Base-by-base conservation (phyloP, 2,329 filamentous ascomycete species). In the Fusarium irregulare region DNA sequence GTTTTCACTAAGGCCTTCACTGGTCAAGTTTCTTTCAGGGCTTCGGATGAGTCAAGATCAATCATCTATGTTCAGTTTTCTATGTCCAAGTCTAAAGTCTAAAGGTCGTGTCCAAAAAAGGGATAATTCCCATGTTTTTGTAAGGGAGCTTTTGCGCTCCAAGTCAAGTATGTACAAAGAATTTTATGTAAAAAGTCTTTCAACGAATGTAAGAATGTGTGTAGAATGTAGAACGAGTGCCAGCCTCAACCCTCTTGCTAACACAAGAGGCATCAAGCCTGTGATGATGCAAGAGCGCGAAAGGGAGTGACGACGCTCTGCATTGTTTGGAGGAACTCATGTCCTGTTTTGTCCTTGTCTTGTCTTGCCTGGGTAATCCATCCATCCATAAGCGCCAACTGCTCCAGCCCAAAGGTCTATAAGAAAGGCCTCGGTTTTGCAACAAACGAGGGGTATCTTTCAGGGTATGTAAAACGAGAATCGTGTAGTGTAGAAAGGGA, bases 401-500 rank as follows among this genome's bases (percentile, higher is more conserved):
- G 70, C 70, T 75, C 73, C 73, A 67, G 70, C 68, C 73, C 64
- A 72, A 71, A 73, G 51, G 66, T 73, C 68, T 75, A 73, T 71
- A 70, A 62, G 54, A 70, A 70, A 60, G 56, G 40, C 68, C 72
- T 73, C 73, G 70, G 55, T 68, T 64, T 55, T 61, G 66, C 56
- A 66, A 71, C 59, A 56, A 67, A 37, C 69, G 71, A 70, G 70
- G 73, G 76, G 75, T 77, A 78, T 78, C 73, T 75, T 68, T 71
- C 66, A 70, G 71, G 72, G 60, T 74, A 67, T 71, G 62, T 71
- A 64, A 63, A 72, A 74, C 60, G 60, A 64, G 57, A 69, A 60
- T 62, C 61, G 73, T 66, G 49, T 62, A 60, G 61, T 70, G 71
- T 50, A 58, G 45, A 60, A 64, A 60, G 44, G 54, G 60, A 53